These are phyloP conservation scores for Madurella fahalii DNA, from an alignment of 2,329 filamentous ascomycete species.

Conservation along the genomic window DNA sequence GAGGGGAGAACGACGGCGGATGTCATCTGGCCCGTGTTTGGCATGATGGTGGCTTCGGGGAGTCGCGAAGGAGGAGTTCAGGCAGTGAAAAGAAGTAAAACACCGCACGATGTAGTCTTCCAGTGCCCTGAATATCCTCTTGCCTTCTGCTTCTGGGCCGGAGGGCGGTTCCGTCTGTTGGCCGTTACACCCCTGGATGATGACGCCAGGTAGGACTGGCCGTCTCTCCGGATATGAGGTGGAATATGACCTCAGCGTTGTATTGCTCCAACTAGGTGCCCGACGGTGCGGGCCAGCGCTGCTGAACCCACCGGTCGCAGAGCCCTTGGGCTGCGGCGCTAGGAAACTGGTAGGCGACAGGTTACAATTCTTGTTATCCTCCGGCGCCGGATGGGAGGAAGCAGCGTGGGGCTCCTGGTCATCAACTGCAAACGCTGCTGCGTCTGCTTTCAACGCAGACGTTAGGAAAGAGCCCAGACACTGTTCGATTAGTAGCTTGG, in stretches of 20 bases:
- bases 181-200: constrained; percentile 10
- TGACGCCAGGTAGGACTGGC: constrained; percentile 12
- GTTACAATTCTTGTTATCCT: neutral
- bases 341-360: neutral
- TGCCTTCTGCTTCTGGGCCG: constrained; percentile 37
- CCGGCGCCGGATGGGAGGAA: constrained; percentile 2
- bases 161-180: constrained; percentile 12
- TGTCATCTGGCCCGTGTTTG: constrained; percentile 21
- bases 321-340: constrained; percentile 4
- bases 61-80: constrained; percentile 74
- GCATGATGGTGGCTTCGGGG: constrained; percentile 33
- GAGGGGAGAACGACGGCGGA: constrained; percentile 12
- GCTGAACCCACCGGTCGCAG: neutral
- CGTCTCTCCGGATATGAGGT: constrained; percentile 42
- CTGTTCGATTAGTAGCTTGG: constrained; percentile 46
- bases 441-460: constrained; percentile 25
- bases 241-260: constrained; percentile 39
- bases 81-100: constrained; percentile 63
- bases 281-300: constrained; percentile 21
- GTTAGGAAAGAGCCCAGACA: constrained; percentile 38
- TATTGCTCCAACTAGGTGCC: constrained; percentile 26
- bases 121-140: constrained; percentile 66
- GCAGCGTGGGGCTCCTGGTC: neutral
- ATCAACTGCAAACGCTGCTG: neutral
- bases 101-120: constrained; percentile 72